Conservation (phyloP, 1,139 yeast species). For the Sugiyamaella japonica region DNA sequence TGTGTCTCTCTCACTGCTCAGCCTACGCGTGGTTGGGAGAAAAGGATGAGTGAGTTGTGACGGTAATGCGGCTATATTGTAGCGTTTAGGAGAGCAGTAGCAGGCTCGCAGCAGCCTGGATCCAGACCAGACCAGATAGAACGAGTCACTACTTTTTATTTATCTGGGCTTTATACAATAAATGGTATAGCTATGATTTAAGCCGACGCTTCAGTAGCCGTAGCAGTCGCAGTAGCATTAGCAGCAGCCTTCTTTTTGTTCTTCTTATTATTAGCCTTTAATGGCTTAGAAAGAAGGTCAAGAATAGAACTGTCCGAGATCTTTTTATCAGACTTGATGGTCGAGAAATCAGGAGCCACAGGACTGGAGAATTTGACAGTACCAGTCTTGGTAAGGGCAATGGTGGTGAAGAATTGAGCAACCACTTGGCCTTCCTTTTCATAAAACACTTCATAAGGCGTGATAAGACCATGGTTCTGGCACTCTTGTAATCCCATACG, state of each 20-base stretch:
- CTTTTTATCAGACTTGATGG: slow-evolving; percentile 59
- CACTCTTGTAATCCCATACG: slow-evolving; percentile 79
- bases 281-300: slow-evolving; percentile 56
- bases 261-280: slow-evolving; percentile 56
- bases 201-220: slow-evolving; percentile 3
- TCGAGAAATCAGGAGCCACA: slow-evolving; percentile 48
- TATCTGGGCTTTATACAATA: no score
- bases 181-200: background rate
- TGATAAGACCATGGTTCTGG: slow-evolving; percentile 64
- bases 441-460: slow-evolving; percentile 67
- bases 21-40: no score
- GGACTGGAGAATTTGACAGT: slow-evolving; percentile 67
- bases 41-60: no score
- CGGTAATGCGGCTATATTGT: no score
- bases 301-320: slow-evolving; percentile 52
- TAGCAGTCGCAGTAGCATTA: slow-evolving; percentile 23
- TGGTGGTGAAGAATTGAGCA: slow-evolving; percentile 76
- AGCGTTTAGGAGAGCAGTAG: no score
- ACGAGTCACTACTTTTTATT: no score
- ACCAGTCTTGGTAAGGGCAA: slow-evolving; percentile 74
- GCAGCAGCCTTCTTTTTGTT: slow-evolving; percentile 43
- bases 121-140: no score
- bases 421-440: slow-evolving; percentile 69
- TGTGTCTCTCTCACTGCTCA: no score
- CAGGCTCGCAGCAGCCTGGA: no score